phyloP scores from a whole-genome alignment of 208 protist genomes.

The Naegleria gruberi region DNA sequence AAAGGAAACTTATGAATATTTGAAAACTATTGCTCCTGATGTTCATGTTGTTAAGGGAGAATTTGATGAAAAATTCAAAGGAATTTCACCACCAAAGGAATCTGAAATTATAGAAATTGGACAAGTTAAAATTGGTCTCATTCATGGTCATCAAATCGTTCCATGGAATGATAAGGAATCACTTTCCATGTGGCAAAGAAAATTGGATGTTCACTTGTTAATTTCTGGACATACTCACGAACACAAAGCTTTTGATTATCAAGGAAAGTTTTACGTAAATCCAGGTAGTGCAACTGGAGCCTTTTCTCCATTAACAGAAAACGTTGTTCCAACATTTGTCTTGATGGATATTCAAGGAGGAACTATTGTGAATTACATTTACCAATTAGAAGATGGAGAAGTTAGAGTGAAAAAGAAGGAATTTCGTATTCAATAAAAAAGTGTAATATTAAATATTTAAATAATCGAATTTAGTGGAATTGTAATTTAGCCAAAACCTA shows the following conservation, averaged over 20 bases:
- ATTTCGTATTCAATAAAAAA: slow-evolving; percentile 36
- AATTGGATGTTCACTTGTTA: slow-evolving; percentile 95
- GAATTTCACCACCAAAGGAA: slow-evolving; percentile 56
- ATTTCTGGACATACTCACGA: slow-evolving; percentile 88
- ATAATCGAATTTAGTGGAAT: no score
- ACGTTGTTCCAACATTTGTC: slow-evolving; percentile 84
- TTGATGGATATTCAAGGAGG: slow-evolving; percentile 88
- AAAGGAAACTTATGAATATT: slow-evolving; percentile 87
- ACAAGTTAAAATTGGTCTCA: slow-evolving; percentile 91
- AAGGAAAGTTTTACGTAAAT: slow-evolving; percentile 95
- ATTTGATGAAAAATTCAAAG: slow-evolving; percentile 75
- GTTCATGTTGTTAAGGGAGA: slow-evolving; percentile 94
- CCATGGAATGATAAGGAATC: slow-evolving; percentile 88
- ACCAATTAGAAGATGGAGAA: slow-evolving; percentile 44
- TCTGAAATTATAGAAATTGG: slow-evolving; percentile 82
- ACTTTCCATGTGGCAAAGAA: slow-evolving; percentile 81
- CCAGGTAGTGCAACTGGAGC: slow-evolving; percentile 97
- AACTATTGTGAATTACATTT: slow-evolving; percentile 53
- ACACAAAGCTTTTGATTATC: slow-evolving; percentile 74
- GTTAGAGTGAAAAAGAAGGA: slow-evolving; percentile 62
- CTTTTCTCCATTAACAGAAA: slow-evolving; percentile 52
- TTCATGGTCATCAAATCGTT: slow-evolving; percentile 92
- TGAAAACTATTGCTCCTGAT: slow-evolving; percentile 79
- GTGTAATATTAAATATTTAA: background rate
- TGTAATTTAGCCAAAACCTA: no score